Evolutionary conservation across 2,329 filamentous ascomycete species (phyloP), one percentile per base, ranked within the genome.

Genomic region (Paecilomyces variotii): DNA sequence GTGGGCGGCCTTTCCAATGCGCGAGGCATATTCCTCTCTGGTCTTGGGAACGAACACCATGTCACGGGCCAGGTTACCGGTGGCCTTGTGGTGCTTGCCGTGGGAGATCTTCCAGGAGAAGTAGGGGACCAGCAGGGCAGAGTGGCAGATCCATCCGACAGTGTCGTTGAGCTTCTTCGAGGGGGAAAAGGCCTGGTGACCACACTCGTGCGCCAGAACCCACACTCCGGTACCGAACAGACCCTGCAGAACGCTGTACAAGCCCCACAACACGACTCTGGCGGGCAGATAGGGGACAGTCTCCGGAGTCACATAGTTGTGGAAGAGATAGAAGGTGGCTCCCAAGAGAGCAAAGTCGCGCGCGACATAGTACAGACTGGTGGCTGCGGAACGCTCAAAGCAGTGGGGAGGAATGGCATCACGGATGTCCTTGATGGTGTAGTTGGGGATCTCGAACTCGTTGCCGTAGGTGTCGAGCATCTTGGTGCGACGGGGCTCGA

Each of bases 91-190:
- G 82, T 99, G 94, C 86, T 96, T 96, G 81, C 91, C 89, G 80
- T 99, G 94, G 65, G 91, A 96, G 78, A 97, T 92, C 81, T 99
- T 96, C 94, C 94, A 99, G 73, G 91, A 96, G 81, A 97, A 99
- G 81, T 97, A 99, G 25, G 94, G 94, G 54, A 99, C 93, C 58
- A 97, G 82, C 45, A 97, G 85, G 52, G 86, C 76, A 39, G 92
- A 96, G 80, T 97, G 93, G 67, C 90, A 85, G 73, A 96, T 76
- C 90, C 90, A 97, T 70, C 93, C 93, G 59, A 94, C 91, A 27
- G 89, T 85, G 77, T 97, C 91, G 80, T 97, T 97, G 73, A 97
- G 78, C 10, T 85, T 79, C 80, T 90, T 93, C 69, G 90, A 97
- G n/a, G 89, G 81, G 51, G 94, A 97, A 82, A 99, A 97, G 61